These are phyloP conservation scores for Penicillium flavigenum DNA, from an alignment of 495 filamentous ascomycete species.

Conservation along the genomic window DNA sequence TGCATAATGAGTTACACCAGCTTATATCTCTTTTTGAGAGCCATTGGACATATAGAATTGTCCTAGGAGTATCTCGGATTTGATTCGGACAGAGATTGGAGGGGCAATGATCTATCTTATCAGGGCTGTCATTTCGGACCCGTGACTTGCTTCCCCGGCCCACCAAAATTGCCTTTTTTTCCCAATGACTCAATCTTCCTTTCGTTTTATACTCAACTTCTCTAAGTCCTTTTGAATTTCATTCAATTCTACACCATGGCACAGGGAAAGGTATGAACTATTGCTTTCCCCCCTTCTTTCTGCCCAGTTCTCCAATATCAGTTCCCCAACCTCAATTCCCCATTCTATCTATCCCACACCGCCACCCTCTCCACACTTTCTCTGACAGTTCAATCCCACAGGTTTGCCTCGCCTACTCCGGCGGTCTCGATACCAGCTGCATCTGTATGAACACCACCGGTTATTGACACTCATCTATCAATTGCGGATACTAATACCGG, in stretches of 20 bases:
- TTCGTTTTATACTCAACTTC: conserved; percentile 19
- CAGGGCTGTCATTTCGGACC: conserved; percentile 29
- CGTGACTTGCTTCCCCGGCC: conserved; percentile 26
- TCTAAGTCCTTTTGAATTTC: conserved; percentile 12
- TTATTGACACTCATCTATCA: background rate
- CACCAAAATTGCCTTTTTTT: conserved; percentile 31
- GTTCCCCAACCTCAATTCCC: background rate
- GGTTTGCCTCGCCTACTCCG: conserved; percentile 43
- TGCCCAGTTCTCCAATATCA: background rate
- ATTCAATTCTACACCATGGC: conserved; percentile 26
- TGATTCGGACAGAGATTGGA: conserved; percentile 3
- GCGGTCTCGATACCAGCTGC: conserved; percentile 67
- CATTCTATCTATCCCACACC: conserved; percentile 20
- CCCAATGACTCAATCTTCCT: conserved; percentile 34
- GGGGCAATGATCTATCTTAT: conserved; percentile 19
- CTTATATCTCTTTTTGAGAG: background rate
- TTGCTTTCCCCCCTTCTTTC: conserved; percentile 5
- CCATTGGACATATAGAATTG: background rate
- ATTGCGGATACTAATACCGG: conserved; percentile 21
- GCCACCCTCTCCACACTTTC: conserved; percentile 18
- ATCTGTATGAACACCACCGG: conserved; percentile 42
- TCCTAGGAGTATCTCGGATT: background rate
- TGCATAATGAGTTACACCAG: background rate
- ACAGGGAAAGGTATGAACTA: conserved; percentile 29
- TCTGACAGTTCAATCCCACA: conserved; percentile 26